Evolutionary conservation across 164 flowering plant genomes (phyloP), one percentile per base, ranked within the genome.

Genomic region (Houttuynia cordata): DNA sequence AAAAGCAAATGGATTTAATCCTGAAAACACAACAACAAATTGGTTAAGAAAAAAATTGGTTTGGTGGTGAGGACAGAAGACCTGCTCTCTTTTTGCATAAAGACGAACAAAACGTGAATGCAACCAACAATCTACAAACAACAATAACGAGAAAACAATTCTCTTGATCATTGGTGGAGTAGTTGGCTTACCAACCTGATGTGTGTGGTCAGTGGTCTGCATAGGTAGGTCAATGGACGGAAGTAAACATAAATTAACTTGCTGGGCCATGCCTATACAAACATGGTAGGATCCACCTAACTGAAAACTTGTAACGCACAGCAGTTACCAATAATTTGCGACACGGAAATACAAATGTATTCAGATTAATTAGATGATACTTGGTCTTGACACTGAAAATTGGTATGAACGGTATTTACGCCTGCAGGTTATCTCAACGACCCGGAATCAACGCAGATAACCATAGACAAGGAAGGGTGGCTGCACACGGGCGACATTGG

Each of bases 401-500:
- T 30, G 37, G 6, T 2, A 30, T 30, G 2, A 30, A 42, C 9
- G 12, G 49, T 4, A 4, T 42, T 10, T 42, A 12, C 17, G 49
- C 42, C 6, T 40, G 42, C 49, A 42, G 49, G 49, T 5, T 92
- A 92, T 65, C 69, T 88, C 1, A 91, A 88, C 53, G 93, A 93
- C 57, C 80, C 77, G 6, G 86, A 82, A 73, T 81, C 97, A 0
- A 90, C 99, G 0, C 63, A 71, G 64, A 69, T 56, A 45, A 93
- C 99, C 30, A 83, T 93, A 37, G 97, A 93, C 81, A 70, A 74
- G 67, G 89, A 83, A 0, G 93, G 95, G n/a, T 93, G 97, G 97
- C 49, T 93, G 56, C 96, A 90, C 73, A 90, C 99, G 0, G 99
- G 99, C 0, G 99, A 93, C 51, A 73, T 93, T 4, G 97, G 97